Conservation (phyloP, 2,329 filamentous ascomycete genomes). For the Fusarium sp. region DNA sequence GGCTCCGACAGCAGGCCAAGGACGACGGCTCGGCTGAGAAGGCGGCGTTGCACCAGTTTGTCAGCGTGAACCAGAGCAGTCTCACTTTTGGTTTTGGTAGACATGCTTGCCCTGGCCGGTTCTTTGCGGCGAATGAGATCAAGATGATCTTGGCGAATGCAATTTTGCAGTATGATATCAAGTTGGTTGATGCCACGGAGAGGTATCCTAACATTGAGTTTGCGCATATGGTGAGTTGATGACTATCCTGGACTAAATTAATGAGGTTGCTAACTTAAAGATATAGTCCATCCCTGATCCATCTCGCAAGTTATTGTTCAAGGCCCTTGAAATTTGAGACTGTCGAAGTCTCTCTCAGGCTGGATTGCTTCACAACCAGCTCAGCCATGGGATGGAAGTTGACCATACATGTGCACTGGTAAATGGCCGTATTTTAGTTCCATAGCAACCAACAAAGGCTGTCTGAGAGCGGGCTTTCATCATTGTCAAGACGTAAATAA, state of each 20-base stretch:
- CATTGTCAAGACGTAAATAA: too few relatives aligned
- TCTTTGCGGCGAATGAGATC: slow-evolving; percentile 60
- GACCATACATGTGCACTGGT: too few relatives aligned
- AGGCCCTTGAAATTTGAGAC: not conserved
- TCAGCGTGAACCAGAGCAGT: slow-evolving; percentile 52
- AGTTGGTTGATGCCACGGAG: slow-evolving; percentile 11
- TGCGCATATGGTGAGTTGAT: slow-evolving; percentile 13
- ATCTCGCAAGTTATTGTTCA: not conserved
- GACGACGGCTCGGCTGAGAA: slow-evolving; percentile 26
- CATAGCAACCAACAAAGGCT: too few relatives aligned
- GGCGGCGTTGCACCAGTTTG: slow-evolving; percentile 54
- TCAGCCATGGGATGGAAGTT: too few relatives aligned
- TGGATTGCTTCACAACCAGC: too few relatives aligned
- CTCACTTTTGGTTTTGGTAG: slow-evolving; percentile 55
- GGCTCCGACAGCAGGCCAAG: slow-evolving; percentile 47
- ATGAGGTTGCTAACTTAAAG: not conserved
- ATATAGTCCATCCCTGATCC: slow-evolving; percentile 8
- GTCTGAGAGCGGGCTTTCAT: too few relatives aligned
- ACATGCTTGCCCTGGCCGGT: slow-evolving; percentile 58
- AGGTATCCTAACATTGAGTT: slow-evolving; percentile 29
- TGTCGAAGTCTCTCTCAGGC: not conserved
- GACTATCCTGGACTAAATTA: not conserved
- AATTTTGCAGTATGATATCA: slow-evolving; percentile 56
- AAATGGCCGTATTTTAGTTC: too few relatives aligned
- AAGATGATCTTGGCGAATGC: slow-evolving; percentile 58